Evolutionary conservation across 352 stramenopile species (phyloP), one percentile per base, ranked within the genome.

Genomic region (Globisporangium irregulare): DNA sequence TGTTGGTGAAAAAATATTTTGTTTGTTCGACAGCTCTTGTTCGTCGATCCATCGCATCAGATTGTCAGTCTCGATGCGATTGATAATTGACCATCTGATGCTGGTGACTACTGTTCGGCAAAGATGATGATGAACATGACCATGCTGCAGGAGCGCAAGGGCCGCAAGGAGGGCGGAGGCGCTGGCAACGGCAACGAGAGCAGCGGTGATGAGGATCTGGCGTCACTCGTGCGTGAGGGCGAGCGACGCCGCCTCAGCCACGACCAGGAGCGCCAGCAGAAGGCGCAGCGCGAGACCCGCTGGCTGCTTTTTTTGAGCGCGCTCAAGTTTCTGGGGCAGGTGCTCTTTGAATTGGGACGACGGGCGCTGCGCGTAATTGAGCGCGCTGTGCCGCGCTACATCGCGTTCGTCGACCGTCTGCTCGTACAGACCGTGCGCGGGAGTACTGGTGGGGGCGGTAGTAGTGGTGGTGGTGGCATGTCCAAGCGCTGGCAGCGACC

Each of bases 341-440:
- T 91, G 53, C 67, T 89, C 27, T 22, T 89, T 22, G 79, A 89
- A 61, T 63, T 89, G 53, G 77, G 78, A 0, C 70, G 82, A 1
- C 77, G 82, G 18, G 60, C 59, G 6, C 38, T 89, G 63, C 78
- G 79, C 22, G 71, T 77, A 53, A 62, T 87, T 14, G 77, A 89
- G 72, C 73, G 77, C n/a, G 79, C 72, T 54, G 73, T 82, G 20
- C 75, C 73, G 41, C 75, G 71, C 27, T 89, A 86, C 67, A 73
- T 89, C 6, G 72, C 74, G 50, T 79, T 83, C 54, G 61, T 84
- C 32, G 78, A 90, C 54, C 77, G 77, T 15, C 81, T 79, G 63
- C 66, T 89, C 22, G 72, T 86, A 51, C 73, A 84, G 53, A 67
- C 72, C n/a, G 76, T 85, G 18, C 78, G 82, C 15, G 65, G 83